Evolutionary conservation across 1,284 basidiomycete species (phyloP).

Genomic region (Athelia psychrophila): DNA sequence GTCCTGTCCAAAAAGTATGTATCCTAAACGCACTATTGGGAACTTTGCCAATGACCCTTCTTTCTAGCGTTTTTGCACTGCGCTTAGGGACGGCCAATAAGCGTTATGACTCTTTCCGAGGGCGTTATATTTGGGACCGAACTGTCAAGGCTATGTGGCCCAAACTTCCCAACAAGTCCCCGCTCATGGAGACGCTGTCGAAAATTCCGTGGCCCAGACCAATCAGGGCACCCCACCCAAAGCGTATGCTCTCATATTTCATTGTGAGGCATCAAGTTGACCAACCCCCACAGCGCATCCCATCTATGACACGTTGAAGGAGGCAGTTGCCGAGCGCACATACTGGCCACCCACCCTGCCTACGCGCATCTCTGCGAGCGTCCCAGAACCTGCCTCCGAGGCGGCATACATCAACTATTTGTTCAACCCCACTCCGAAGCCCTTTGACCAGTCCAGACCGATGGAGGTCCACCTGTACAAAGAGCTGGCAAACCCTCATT

Average conservation of each 20-base stretch:
- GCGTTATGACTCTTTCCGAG: not conserved
- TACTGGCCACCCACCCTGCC: constrained; percentile 59
- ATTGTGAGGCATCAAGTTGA: too few relatives aligned
- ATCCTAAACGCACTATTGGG: constrained; percentile 20
- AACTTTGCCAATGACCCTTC: too few relatives aligned
- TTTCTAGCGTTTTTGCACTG: constrained; percentile 67
- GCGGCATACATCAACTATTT: constrained; percentile 57
- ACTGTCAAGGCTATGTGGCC: not conserved
- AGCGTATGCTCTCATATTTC: not conserved
- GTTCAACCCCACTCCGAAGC: constrained; percentile 32
- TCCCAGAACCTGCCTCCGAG: constrained; percentile 46
- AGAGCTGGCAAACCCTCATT: constrained; percentile 77
- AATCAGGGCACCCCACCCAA: not conserved
- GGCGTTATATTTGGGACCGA: not conserved
- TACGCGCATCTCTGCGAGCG: constrained; percentile 29
- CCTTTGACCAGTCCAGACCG: constrained; percentile 49
- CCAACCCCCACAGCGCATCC: constrained; percentile 35
- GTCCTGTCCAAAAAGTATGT: constrained; percentile 40
- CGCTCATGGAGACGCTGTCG: not conserved
- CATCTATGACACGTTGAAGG: constrained; percentile 55
- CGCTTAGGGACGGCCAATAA: constrained; percentile 50
- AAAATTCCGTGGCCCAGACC: constrained; percentile 1
- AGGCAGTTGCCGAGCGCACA: constrained; percentile 60
- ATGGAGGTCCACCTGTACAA: constrained; percentile 62
- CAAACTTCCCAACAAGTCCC: not conserved